Conservation (phyloP, 2,329 filamentous ascomycete genomes). For the Lachnellula occidentalis region DNA sequence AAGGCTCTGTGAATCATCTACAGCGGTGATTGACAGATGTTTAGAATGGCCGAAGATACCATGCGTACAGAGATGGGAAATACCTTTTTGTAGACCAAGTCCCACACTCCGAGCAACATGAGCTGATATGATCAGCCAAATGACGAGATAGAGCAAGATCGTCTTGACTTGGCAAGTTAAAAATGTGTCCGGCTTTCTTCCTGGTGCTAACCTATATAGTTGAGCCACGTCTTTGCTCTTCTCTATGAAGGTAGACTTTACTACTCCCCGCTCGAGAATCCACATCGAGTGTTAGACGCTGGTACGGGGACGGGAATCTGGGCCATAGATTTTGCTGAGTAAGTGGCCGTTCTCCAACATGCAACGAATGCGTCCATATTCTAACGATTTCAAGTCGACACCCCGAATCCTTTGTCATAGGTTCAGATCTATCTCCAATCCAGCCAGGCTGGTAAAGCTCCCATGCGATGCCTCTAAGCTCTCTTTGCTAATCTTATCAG, state of each 20-base stretch:
- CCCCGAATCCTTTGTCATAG: slow-evolving; percentile 21
- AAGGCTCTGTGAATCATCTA: neutral
- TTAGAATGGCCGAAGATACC: slow-evolving; percentile 21
- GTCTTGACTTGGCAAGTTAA: slow-evolving; percentile 16
- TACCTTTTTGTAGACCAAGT: slow-evolving; percentile 15
- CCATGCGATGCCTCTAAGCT: neutral
- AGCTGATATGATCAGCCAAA: slow-evolving; percentile 14
- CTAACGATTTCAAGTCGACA: slow-evolving; percentile 7
- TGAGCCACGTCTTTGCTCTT: slow-evolving; percentile 24
- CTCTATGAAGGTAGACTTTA: slow-evolving; percentile 22
- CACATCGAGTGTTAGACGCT: slow-evolving; percentile 23
- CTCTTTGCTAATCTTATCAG: slow-evolving; percentile 1
- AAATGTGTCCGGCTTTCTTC: neutral
- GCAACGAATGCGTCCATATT: neutral
- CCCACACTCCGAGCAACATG: neutral
- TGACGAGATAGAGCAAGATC: slow-evolving; percentile 26
- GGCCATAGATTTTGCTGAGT: slow-evolving; percentile 19
- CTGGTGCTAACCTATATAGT: slow-evolving; percentile 15
- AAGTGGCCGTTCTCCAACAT: neutral
- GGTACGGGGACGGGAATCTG: slow-evolving; percentile 21
- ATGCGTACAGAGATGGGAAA: slow-evolving; percentile 20
- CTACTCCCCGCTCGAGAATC: slow-evolving; percentile 19
- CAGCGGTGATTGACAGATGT: neutral
- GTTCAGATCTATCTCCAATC: slow-evolving; percentile 24
- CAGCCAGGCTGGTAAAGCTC: slow-evolving; percentile 22